A percentile compares a stretch with the other conserved stretches of the same genome.
Evolutionary conservation across 2,329 filamentous ascomycete genomes (phyloP).

Genomic region (Aspergillus oerlinghausenensis): DNA sequence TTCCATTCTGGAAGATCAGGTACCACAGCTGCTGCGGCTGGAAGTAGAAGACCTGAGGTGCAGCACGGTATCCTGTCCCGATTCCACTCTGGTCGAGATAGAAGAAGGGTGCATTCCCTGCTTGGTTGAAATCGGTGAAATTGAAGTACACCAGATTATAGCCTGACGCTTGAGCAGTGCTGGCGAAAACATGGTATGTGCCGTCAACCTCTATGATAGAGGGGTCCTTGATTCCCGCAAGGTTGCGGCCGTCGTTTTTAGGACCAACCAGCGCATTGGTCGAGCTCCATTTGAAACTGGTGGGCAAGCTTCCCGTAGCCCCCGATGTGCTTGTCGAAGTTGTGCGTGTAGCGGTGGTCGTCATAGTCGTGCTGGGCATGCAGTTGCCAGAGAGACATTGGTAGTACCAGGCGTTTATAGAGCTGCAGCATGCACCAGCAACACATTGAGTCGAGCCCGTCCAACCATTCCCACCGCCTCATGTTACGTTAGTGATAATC

Average conservation of each 20-base stretch:
- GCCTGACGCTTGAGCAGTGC: conserved; percentile 1
- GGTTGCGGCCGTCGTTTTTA: not conserved
- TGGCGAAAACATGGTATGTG: conserved; percentile 7
- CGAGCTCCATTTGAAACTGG: conserved; percentile 4
- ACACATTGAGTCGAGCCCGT: not conserved
- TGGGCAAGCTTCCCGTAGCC: not conserved
- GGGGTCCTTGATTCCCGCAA: conserved; percentile 5
- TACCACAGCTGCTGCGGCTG: conserved; percentile 3
- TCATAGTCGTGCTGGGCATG: not conserved
- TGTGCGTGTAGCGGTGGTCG: not conserved
- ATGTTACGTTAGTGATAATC: not conserved
- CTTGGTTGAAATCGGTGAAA: conserved; percentile 6
- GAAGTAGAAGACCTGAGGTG: conserved; percentile 4
- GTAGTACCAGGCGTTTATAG: not conserved
- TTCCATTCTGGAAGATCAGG: conserved; percentile 3
- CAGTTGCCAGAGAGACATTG: not conserved
- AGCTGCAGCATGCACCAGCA: not conserved
- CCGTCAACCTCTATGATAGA: conserved; percentile 1
- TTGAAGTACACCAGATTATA: conserved; percentile 7
- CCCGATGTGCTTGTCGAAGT: not conserved
- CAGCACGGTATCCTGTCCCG: conserved; percentile 4
- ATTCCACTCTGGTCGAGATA: conserved; percentile 5
- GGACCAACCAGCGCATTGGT: not conserved
- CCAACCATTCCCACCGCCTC: not conserved
- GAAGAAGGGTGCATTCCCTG: conserved; percentile 2